Evolutionary conservation across 495 filamentous ascomycete genomes (phyloP), one percentile per base, ranked within the genome.

Genomic region (Lindgomyces ingoldianus): DNA sequence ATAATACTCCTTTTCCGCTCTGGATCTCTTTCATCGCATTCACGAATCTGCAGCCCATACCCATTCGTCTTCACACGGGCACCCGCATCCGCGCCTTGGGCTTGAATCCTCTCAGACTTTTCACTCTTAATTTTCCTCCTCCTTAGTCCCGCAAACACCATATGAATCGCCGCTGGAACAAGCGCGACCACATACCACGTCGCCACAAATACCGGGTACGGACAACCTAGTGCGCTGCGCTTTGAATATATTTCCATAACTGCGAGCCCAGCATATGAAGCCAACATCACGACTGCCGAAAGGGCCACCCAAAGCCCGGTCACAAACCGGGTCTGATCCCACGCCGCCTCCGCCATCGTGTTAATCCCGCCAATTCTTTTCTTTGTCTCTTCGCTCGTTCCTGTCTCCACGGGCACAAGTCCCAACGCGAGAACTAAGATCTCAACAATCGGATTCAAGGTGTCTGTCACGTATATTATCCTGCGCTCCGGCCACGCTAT

Each of bases 401-500:
- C 52, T 29, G 59, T 68, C 16, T 44, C 59, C 4, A 12, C 10
- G 1, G 65, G 65, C 21, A 68, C 65, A 1, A 70, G 24, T 1
- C 67, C 67, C 39, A 70, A 19, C 11, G 63, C 58, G 24, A 57
- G 53, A 18, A 70, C 58, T 9, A 67, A 26, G 1, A 63, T 45
- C 30, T 67, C 64, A 4, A 60, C n/a, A 33, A 48, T 12, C 12
- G 16, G 14, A 16, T 27, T 42, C 53, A 60, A 21, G 11, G 6
- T 19, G 19, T 58, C 51, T 18, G 67, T 62, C 1, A 70, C 59
- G 29, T 59, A 30, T 4, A 67, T 25, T 9, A 64, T 6, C 0
- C 67, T 14, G 1, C 55, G 50, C 25, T 70, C 57, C 1, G 67
- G 67, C 63, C 67, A 67, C 4, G 67, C 67, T 47, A 70, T 58